Evolutionary conservation across 768 basidiomycete species (phyloP).

Genomic region (Lepiota brunneoincarnata): DNA sequence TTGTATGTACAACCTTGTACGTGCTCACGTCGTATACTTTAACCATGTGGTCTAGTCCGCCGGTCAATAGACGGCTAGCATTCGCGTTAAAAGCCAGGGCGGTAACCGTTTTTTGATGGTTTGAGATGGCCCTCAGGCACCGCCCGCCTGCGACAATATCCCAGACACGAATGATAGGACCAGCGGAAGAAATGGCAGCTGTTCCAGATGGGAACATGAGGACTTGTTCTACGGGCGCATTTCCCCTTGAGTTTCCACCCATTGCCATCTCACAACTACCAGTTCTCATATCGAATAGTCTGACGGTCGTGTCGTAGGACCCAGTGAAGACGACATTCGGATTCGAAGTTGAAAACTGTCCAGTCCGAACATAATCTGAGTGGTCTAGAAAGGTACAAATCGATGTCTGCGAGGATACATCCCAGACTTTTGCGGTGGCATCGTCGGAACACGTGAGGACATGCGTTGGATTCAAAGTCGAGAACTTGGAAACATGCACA

Average conservation of each 20-base stretch:
- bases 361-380: slow-evolving; percentile 95
- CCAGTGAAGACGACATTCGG: slow-evolving; percentile 88
- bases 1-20: slow-evolving; percentile 96
- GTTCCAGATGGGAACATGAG: slow-evolving; percentile 91
- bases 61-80: slow-evolving; percentile 80
- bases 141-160: slow-evolving; percentile 90
- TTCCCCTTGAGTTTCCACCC: slow-evolving; percentile 40
- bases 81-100: slow-evolving; percentile 77
- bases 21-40: slow-evolving; percentile 96
- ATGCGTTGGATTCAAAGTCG: slow-evolving; percentile 74
- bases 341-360: slow-evolving; percentile 79
- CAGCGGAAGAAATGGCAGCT: slow-evolving; percentile 80
- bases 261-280: slow-evolving; percentile 84
- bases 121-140: slow-evolving; percentile 88
- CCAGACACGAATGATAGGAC: slow-evolving; percentile 93
- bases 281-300: slow-evolving; percentile 84
- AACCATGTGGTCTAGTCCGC: slow-evolving; percentile 94
- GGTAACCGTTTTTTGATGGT: slow-evolving; percentile 98
- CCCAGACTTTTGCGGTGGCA: slow-evolving; percentile 91
- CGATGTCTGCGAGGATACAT: slow-evolving; percentile 84
- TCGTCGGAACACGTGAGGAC: slow-evolving; percentile 96
- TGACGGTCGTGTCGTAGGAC: slow-evolving; percentile 90
- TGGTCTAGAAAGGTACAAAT: slow-evolving; percentile 81
- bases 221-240: slow-evolving; percentile 85
- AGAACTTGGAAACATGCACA: slow-evolving; percentile 93